Conservation (phyloP, 2,329 filamentous ascomycete genomes). For the Verticillium dahliae region DNA sequence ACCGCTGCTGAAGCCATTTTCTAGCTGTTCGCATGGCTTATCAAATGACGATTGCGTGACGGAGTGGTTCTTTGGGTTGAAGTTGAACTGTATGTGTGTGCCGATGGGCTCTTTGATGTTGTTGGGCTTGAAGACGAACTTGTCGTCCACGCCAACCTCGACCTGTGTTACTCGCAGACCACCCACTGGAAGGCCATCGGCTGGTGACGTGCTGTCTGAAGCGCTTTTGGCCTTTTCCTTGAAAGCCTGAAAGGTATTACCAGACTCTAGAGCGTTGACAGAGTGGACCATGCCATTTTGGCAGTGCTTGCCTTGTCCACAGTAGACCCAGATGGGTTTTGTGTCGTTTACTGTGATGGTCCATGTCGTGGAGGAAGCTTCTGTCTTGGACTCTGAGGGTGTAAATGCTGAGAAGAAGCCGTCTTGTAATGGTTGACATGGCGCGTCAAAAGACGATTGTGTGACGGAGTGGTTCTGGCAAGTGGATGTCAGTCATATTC, state of each 20-base stretch:
- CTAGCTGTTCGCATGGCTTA: conserved; percentile 49
- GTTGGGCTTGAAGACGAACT: conserved; percentile 39
- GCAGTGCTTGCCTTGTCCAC: conserved; percentile 68
- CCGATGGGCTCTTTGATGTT: conserved; percentile 44
- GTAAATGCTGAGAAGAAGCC: conserved; percentile 65
- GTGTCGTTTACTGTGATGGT: conserved; percentile 53
- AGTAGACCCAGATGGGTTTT: conserved; percentile 74
- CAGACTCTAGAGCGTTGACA: conserved; percentile 25
- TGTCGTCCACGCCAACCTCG: conserved; percentile 23
- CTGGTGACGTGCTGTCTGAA: conserved; percentile 20
- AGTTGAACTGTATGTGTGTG: conserved; percentile 37
- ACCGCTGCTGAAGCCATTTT: conserved; percentile 33
- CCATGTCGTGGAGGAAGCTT: conserved; percentile 40
- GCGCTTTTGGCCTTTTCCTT: conserved; percentile 19
- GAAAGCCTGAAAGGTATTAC: conserved; percentile 29
- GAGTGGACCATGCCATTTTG: conserved; percentile 57
- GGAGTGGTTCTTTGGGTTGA: conserved; percentile 50
- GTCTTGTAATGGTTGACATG: conserved; percentile 53
- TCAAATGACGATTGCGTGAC: conserved; percentile 55
- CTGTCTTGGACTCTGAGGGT: conserved; percentile 39
- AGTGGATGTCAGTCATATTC: neutral
- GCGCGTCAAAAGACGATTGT: conserved; percentile 67
- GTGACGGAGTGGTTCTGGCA: conserved; percentile 68
- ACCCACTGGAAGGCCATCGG: conserved; percentile 20
- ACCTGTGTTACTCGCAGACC: conserved; percentile 25